Base-by-base conservation (phyloP, 2,329 filamentous ascomycete species). In the Trichoderma brevicompactum region DNA sequence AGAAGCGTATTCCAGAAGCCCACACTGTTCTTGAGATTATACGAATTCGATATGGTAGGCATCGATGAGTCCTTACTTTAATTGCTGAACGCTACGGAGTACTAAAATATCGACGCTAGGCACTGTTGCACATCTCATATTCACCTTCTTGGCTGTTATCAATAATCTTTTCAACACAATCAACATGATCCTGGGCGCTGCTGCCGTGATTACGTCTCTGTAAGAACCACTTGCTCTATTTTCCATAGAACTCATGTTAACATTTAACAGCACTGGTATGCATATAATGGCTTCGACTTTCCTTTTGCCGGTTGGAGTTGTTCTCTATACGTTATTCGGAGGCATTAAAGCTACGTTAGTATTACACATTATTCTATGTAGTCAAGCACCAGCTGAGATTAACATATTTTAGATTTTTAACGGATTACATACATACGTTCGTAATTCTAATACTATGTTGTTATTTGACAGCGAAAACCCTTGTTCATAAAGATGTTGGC, bases 101-200 rank as follows among this genome's bases (percentile, higher is more conserved):
- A 28, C 23, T 28, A 28, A 28, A 28, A 28, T 28, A 28, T 5
- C 23, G 23, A 28, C 23, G 23, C 5, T 28, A 61, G 58, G 58
- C 7, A 53, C 58, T 7, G 6, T 52, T 53, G 58, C 58, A 5
- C 58, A 62, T 36, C 48, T 62, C 19, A 36, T 52, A 1, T 62
- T 62, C 48, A 52, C 48, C 13, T 62, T 62, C 38, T 62, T 62
- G 48, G 58, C 58, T 2, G 36, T 62, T 19, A n/a, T 62, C 7
- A 62, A 62, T 19, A 62, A 62, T 34, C n/a, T 62, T 7, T 62
- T 62, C 2, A 62, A 62, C 12, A 62, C 58, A 0, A 62, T 62
- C 28, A 62, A 62, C n/a, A 62, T 62, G 58, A 62, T 62, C 15
- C 8, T 62, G n/a, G 58, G 58, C 10, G 58, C 58, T 43, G 58